Percentiles rank a stretch among this genome's conserved stretches.
These are phyloP conservation scores for Metarhizium sp. DNA, from an alignment of 2,329 filamentous ascomycete species.

Conservation along the genomic window DNA sequence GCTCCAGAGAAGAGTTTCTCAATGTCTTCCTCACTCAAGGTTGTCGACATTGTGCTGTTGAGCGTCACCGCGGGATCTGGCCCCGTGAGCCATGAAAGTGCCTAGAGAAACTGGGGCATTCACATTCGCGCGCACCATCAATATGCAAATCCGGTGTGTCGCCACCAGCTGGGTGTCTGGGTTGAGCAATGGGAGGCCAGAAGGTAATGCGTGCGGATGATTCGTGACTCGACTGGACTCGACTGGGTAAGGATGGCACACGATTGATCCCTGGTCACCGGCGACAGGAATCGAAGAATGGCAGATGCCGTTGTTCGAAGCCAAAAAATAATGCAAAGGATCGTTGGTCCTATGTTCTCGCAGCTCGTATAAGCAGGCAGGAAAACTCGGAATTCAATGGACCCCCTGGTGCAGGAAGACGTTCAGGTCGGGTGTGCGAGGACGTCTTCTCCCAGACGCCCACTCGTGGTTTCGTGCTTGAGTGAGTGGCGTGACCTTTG, in stretches of 20 bases:
- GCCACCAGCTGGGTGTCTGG: not conserved
- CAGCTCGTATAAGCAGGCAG: not conserved
- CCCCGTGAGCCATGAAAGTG: conserved; percentile 7
- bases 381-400: not conserved
- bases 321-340: not conserved
- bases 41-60: conserved; percentile 47
- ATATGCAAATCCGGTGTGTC: not conserved
- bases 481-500: not conserved
- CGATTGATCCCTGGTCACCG: not conserved
- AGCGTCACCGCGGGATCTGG: conserved; percentile 29
- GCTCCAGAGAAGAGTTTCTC: conserved; percentile 68
- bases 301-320: not conserved
- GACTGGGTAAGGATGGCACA: too few relatives aligned
- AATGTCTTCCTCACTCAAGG: conserved; percentile 48
- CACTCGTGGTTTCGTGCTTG: not conserved
- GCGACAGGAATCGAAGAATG: not conserved
- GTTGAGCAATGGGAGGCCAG: not conserved
- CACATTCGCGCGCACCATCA: not conserved
- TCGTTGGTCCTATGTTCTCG: not conserved
- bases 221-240: not conserved
- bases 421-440: not conserved
- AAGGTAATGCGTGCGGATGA: not conserved
- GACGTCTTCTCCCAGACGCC: not conserved
- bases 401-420: not conserved
- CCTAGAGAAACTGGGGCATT: not conserved